Conservation (phyloP, 1,284 basidiomycete species). For the Austropuccinia psidii region DNA sequence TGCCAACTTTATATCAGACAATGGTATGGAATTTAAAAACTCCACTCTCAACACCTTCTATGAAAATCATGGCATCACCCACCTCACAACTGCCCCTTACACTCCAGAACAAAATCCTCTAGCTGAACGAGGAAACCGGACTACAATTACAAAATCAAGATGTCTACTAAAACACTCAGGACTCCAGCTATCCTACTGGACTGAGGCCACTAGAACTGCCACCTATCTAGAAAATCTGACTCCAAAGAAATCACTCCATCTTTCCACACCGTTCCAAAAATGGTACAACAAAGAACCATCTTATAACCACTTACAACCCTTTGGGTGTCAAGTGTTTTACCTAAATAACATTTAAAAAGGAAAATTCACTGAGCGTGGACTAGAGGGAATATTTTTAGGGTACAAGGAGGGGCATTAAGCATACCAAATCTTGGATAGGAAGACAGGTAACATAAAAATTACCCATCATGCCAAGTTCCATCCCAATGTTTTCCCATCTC, state of each 20-base stretch:
- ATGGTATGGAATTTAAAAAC: slow-evolving; percentile 18
- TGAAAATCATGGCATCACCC: not conserved
- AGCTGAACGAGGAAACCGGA: not conserved
- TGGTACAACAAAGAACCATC: not conserved
- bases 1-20: not conserved
- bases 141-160: not conserved
- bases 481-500: no score
- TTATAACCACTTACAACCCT: not conserved
- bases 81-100: not conserved
- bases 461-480: no score
- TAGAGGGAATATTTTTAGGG: no score
- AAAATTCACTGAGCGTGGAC: no score
- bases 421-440: no score
- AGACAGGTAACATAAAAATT: no score
- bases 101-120: no score
- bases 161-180: not conserved
- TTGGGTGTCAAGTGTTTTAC: no score
- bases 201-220: not conserved
- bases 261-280: not conserved
- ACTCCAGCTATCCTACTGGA: not conserved
- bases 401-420: no score
- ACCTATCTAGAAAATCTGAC: not conserved
- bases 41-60: not conserved
- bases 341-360: no score
- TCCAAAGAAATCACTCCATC: not conserved